A percentile compares a stretch with the other conserved stretches of the same genome.
Evolutionary conservation across 768 basidiomycete species (phyloP).

Genomic region (Xerocomellus dryophilus): DNA sequence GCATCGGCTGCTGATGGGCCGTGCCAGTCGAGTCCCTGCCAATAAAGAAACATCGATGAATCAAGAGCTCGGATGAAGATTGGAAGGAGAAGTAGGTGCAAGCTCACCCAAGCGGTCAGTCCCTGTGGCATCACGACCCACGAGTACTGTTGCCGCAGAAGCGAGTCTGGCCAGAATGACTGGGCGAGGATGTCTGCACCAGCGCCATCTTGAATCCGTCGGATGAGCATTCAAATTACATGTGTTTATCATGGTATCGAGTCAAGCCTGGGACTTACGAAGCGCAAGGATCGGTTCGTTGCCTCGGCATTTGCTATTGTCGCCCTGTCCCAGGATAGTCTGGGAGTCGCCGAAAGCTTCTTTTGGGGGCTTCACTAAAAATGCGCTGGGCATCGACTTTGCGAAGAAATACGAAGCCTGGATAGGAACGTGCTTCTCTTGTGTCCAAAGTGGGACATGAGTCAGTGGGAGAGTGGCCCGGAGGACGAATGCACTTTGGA

Average conservation of each 20-base stretch:
- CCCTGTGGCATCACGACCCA: constrained; percentile 88
- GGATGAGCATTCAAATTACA: neutral
- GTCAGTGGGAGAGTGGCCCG: constrained; percentile 41
- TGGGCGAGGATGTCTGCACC: constrained; percentile 66
- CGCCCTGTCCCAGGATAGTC: neutral
- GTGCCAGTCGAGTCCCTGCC: constrained; percentile 89
- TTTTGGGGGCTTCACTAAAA: constrained; percentile 56
- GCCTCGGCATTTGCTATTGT: constrained; percentile 12
- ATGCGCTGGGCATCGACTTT: constrained; percentile 52
- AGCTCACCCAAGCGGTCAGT: constrained; percentile 72
- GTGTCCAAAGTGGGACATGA: constrained; percentile 45
- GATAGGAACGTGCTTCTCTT: constrained; percentile 37
- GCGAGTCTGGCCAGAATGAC: constrained; percentile 59
- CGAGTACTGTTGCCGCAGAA: constrained; percentile 54
- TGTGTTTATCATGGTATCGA: neutral
- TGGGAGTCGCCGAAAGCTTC: constrained; percentile 24
- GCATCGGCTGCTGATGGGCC: constrained; percentile 75
- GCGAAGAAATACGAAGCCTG: constrained; percentile 59
- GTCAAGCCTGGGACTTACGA: constrained; percentile 41
- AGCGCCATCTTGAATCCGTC: constrained; percentile 66
- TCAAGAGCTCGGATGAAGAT: neutral
- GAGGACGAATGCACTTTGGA: constrained; percentile 22
- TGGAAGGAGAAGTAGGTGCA: neutral
- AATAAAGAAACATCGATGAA: neutral
- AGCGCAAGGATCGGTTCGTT: constrained; percentile 58